These are phyloP conservation scores for Phytophthora pisi DNA, from an alignment of 352 stramenopile species.

Conservation along the genomic window DNA sequence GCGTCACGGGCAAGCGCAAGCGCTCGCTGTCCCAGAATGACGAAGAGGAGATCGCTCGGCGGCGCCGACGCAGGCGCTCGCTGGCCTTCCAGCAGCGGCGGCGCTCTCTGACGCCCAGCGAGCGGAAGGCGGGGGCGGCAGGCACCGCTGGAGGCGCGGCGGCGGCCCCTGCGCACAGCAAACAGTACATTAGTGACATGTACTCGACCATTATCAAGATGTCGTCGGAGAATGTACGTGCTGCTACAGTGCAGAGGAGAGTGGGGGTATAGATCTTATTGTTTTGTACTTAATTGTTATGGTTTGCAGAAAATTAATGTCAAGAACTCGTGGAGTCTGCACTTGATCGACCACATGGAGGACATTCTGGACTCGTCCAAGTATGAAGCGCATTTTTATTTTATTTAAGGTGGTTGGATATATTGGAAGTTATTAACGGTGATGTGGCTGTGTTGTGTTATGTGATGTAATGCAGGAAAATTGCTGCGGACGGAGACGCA, in stretches of 20 bases:
- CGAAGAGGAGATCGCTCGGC: conserved; percentile 69
- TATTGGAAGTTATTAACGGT: too few relatives aligned
- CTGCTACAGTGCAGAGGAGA: neutral
- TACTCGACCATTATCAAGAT: conserved; percentile 94
- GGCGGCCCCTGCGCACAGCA: conserved; percentile 38
- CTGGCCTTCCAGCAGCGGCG: conserved; percentile 76
- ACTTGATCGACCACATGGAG: conserved; percentile 98
- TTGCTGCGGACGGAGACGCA: conserved; percentile 37
- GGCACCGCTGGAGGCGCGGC: conserved; percentile 1
- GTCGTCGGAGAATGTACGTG: conserved; percentile 85
- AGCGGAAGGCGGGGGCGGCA: conserved; percentile 17
- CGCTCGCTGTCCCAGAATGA: conserved; percentile 54
- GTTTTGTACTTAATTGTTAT: conserved; percentile 3
- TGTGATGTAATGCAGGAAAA: conserved; percentile 17
- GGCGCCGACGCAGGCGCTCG: conserved; percentile 64
- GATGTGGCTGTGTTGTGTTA: neutral
- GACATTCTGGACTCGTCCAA: conserved; percentile 87
- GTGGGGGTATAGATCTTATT: neutral
- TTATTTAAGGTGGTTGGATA: too few relatives aligned
- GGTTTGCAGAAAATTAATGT: conserved; percentile 95
- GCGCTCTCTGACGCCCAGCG: conserved; percentile 67
- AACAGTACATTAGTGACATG: conserved; percentile 91
- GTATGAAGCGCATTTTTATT: conserved; percentile 27
- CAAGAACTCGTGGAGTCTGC: conserved; percentile 96
- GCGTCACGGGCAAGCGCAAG: conserved; percentile 64